Conservation (phyloP, 116 monocot genomes). For the Zostera marina region DNA sequence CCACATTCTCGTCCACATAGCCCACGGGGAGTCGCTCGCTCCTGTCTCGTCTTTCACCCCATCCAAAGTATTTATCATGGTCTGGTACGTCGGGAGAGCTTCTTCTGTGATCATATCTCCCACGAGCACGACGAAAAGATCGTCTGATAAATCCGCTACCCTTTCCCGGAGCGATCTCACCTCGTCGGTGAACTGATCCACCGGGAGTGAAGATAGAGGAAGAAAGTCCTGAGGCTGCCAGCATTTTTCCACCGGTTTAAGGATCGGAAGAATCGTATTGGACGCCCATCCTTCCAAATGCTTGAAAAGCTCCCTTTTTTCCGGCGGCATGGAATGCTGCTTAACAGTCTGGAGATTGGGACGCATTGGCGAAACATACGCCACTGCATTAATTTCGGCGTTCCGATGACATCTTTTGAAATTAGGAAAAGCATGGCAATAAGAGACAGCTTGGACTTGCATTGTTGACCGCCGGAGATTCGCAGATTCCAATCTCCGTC, state of each 20-base stretch:
- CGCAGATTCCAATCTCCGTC: too few species aligned
- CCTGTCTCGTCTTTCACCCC: constrained; percentile 54
- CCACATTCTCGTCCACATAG: constrained; percentile 49
- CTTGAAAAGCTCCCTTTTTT: constrained; percentile 43
- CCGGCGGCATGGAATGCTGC: constrained; percentile 62
- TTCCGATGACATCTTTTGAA: not conserved
- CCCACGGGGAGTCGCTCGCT: constrained; percentile 44
- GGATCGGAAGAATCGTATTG: constrained; percentile 21
- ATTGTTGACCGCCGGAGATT: not conserved
- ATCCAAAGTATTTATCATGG: constrained; percentile 61
- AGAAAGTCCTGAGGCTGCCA: constrained; percentile 61
- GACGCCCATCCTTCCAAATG: constrained; percentile 35
- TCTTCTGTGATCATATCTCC: constrained; percentile 72
- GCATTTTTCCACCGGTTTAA: constrained; percentile 42
- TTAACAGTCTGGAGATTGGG: constrained; percentile 4
- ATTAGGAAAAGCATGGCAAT: not conserved
- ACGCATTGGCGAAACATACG: constrained; percentile 10
- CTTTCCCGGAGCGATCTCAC: constrained; percentile 27
- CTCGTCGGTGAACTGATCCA: constrained; percentile 29
- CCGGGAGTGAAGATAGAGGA: constrained; percentile 21
- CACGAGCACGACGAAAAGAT: constrained; percentile 47
- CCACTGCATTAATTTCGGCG: not conserved
- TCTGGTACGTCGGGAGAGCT: constrained; percentile 66
- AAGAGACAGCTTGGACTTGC: constrained; percentile 1
- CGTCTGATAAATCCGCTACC: constrained; percentile 29